A percentile compares a stretch with the other conserved stretches of the same genome.
Evolutionary conservation across 441 rosid species (phyloP).

Genomic region (Populus hybrid): DNA sequence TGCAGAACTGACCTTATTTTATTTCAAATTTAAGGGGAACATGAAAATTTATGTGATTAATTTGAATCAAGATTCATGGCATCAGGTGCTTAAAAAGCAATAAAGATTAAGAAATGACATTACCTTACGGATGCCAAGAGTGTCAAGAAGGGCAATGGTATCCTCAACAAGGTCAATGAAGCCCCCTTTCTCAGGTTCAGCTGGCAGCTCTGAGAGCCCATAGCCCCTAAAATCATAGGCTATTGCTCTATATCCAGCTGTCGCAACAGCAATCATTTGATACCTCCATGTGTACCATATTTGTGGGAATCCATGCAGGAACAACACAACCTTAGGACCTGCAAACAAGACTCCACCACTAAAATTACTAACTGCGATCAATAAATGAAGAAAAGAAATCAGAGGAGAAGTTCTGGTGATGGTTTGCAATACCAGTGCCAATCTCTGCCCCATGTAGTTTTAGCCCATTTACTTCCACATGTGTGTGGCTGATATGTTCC

Average conservation of each 20-base stretch:
- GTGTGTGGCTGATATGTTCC: constrained; percentile 41
- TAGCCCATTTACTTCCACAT: constrained; percentile 35
- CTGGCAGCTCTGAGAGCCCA: constrained; percentile 23
- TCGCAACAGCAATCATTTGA: constrained; percentile 23
- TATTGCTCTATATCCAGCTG: constrained; percentile 15
- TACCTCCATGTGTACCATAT: constrained; percentile 31
- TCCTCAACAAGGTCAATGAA: constrained; percentile 24
- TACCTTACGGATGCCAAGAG: constrained; percentile 19
- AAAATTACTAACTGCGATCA: background rate
- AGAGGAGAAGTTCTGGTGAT: background rate
- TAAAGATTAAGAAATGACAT: background rate
- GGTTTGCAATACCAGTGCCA: constrained; percentile 29
- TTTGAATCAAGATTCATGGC: background rate
- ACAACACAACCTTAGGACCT: constrained; percentile 25
- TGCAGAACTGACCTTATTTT: background rate
- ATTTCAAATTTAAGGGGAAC: background rate
- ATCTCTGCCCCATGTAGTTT: constrained; percentile 45
- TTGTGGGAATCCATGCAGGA: constrained; percentile 28
- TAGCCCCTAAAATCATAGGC: constrained; percentile 29
- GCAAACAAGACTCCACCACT: background rate
- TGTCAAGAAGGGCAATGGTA: constrained; percentile 23
- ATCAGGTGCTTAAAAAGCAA: background rate
- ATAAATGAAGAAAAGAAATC: background rate
- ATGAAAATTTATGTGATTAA: background rate
- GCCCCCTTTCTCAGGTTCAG: constrained; percentile 24